Percentiles rank a stretch among this genome's conserved stretches.
Evolutionary conservation across 495 filamentous ascomycete species (phyloP).

Genomic region (Bombardia bombarda): DNA sequence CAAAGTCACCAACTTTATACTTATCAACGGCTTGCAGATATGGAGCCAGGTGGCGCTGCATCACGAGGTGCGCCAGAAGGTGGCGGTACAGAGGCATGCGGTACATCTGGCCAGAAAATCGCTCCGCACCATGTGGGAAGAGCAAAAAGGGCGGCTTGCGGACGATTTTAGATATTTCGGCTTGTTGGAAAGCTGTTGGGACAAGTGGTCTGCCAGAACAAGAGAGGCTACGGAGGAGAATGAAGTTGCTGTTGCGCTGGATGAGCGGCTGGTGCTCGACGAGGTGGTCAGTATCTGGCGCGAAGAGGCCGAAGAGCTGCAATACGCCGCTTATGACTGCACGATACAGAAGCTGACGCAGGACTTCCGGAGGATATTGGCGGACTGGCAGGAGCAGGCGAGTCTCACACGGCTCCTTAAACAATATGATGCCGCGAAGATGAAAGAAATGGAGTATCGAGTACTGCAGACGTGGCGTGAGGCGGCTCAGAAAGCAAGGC

Average conservation of each 20-base stretch:
- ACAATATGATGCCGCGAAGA: conserved; percentile 7
- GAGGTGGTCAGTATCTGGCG: conserved; percentile 22
- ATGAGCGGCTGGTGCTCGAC: conserved; percentile 22
- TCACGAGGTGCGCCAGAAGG: conserved; percentile 19
- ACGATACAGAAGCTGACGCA: conserved; percentile 7
- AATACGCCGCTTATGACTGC: conserved; percentile 10
- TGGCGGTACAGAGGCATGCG: conserved; percentile 12
- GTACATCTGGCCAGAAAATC: conserved; percentile 3
- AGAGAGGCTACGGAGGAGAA: conserved; percentile 8
- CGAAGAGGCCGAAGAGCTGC: conserved; percentile 18
- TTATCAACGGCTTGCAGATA: conserved; percentile 35
- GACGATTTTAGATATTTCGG: conserved; percentile 9
- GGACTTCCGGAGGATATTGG: conserved; percentile 9
- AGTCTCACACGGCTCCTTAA: conserved; percentile 11
- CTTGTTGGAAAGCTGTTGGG: conserved; percentile 2
- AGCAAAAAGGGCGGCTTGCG: conserved; percentile 15
- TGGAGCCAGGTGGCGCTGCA: conserved; percentile 19
- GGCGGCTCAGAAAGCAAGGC: background rate
- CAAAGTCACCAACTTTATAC: conserved; percentile 58
- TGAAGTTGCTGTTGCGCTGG: conserved; percentile 13
- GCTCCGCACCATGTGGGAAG: conserved; percentile 13
- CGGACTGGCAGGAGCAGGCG: conserved; percentile 20
- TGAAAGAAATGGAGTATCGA: conserved; percentile 2
- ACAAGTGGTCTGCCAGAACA: conserved; percentile 10
- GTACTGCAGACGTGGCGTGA: conserved; percentile 11